Evolutionary conservation across 352 stramenopile species (phyloP).

Genomic region (Phytopythium chamaehyphon): DNA sequence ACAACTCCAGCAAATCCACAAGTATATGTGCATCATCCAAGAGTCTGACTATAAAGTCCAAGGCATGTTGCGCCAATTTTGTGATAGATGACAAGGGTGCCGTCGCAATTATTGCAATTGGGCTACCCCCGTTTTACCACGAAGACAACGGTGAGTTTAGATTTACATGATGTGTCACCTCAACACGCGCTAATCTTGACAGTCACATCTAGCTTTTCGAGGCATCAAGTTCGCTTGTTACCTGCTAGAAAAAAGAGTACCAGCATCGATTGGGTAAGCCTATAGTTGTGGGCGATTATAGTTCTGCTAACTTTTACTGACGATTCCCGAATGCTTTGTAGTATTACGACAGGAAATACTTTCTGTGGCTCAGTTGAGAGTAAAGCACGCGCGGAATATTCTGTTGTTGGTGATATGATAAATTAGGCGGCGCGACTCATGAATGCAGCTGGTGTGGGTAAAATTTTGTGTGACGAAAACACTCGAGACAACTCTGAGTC

Average conservation of each 20-base stretch:
- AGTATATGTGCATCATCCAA: conserved; percentile 60
- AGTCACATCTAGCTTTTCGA: conserved; percentile 34
- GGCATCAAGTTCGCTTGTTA: conserved; percentile 64
- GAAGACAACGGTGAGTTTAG: conserved; percentile 82
- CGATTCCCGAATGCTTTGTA: conserved; percentile 11
- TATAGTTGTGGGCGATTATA: background rate
- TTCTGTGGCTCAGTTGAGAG: conserved; percentile 76
- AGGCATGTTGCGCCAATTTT: conserved; percentile 78
- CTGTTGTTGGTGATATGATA: conserved; percentile 80
- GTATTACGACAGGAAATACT: conserved; percentile 65
- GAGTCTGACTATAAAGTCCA: conserved; percentile 78
- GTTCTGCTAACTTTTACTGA: too few species aligned
- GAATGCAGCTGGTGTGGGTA: conserved; percentile 41
- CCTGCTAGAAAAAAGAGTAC: conserved; percentile 57
- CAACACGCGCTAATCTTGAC: background rate
- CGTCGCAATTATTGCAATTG: conserved; percentile 72
- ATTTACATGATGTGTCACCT: conserved; percentile 2
- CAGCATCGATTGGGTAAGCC: conserved; percentile 67
- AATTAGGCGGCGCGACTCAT: conserved; percentile 81
- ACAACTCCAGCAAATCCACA: conserved; percentile 57
- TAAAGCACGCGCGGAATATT: conserved; percentile 66
- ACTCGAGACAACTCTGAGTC: conserved; percentile 57
- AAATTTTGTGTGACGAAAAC: conserved; percentile 74
- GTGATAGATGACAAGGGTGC: conserved; percentile 86
- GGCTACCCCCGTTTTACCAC: conserved; percentile 76